Evolutionary conservation across 257 asterid genomes (phyloP).

Genomic region (Penstemon davidsonii): DNA sequence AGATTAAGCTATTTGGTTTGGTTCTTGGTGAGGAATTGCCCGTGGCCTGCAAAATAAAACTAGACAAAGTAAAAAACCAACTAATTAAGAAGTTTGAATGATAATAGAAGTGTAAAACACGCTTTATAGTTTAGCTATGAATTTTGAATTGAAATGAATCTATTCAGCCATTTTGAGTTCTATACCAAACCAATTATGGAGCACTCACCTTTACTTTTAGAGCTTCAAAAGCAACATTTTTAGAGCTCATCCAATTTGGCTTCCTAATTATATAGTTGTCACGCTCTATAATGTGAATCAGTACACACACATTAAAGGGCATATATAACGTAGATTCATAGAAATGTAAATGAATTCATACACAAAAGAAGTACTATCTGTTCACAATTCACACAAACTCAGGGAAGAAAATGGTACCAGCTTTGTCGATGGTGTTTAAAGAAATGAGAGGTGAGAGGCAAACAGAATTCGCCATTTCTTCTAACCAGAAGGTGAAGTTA

Average conservation of each 20-base stretch:
- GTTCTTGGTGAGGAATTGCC: constrained; percentile 3
- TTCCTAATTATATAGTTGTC: constrained; percentile 2
- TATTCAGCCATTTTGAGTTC: no score
- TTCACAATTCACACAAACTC: background rate
- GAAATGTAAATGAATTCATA: no score
- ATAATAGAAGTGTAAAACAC: background rate
- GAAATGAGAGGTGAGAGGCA: background rate
- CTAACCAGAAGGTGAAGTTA: no score
- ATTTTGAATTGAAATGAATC: background rate
- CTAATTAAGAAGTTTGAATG: background rate
- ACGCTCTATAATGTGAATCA: constrained; percentile 2
- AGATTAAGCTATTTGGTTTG: constrained; percentile 16
- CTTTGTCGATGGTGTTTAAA: background rate
- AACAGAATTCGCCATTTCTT: constrained; percentile 5
- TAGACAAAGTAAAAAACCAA: background rate
- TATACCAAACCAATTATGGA: background rate
- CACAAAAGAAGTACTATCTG: background rate
- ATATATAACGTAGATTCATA: no score
- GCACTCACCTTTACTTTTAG: constrained; percentile 10
- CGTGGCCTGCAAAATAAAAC: constrained; percentile 13
- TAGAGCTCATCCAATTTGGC: constrained; percentile 16
- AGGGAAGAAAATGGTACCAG: background rate
- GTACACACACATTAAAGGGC: background rate
- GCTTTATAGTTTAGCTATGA: background rate
- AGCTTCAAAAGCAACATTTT: constrained; percentile 21